Percentiles rank a stretch among this genome's conserved stretches.
Evolutionary conservation across 1,284 basidiomycete genomes (phyloP).

Genomic region (Ceratobasidium theobromae): DNA sequence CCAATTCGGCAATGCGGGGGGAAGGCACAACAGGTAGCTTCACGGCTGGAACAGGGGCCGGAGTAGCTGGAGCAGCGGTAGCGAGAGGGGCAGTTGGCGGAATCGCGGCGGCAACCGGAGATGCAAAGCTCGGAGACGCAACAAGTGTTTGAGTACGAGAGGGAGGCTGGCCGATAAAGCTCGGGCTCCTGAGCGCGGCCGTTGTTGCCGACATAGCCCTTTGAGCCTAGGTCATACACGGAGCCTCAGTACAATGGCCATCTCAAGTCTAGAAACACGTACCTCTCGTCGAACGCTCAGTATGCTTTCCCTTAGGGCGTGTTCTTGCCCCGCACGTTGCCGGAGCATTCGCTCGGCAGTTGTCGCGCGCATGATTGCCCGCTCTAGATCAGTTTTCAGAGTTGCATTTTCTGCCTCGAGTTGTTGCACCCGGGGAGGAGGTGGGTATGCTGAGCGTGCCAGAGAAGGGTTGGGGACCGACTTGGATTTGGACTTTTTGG

Average conservation of each 20-base stretch:
- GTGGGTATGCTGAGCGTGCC: conserved; percentile 19
- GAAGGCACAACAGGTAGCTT: conserved; percentile 47
- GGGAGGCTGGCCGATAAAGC: conserved; percentile 55
- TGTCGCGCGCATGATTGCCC: conserved; percentile 57
- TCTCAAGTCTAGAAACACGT: not conserved
- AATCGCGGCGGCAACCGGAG: not conserved
- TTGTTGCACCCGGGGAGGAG: conserved; percentile 40
- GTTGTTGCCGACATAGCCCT: conserved; percentile 33
- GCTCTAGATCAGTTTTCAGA: conserved; percentile 61
- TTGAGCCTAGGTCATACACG: conserved; percentile 28
- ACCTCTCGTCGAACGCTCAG: conserved; percentile 77
- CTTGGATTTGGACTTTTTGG: not conserved
- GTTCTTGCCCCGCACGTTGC: conserved; percentile 66
- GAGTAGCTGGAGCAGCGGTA: conserved; percentile 1
- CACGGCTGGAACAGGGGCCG: conserved; percentile 44
- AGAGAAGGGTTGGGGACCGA: not conserved
- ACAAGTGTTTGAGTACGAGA: conserved; percentile 28
- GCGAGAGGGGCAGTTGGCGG: not conserved
- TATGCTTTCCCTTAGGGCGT: conserved; percentile 73
- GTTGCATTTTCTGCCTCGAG: conserved; percentile 65
- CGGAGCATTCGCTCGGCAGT: conserved; percentile 54
- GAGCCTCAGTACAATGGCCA: not conserved
- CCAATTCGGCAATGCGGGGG: conserved; percentile 64
- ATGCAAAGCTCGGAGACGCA: not conserved
- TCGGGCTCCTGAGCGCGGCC: conserved; percentile 53